phyloP scores from a whole-genome alignment of 306 rosid species.

The Vachellia collinsii region DNA sequence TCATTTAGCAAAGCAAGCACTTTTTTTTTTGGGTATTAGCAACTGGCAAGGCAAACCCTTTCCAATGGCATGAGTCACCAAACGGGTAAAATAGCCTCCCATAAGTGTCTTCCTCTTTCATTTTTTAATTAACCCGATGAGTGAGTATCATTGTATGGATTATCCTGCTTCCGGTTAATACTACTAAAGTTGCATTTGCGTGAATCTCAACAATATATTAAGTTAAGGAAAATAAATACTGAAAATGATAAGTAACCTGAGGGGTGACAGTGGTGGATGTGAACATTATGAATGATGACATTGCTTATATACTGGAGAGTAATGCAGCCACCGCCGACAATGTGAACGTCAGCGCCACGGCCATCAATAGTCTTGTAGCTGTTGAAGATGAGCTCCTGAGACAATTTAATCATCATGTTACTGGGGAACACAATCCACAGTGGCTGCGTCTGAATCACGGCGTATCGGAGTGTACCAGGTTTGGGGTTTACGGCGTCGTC shows the following conservation, averaged over 20 bases:
- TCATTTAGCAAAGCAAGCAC: not conserved
- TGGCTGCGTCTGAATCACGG: constrained; percentile 76
- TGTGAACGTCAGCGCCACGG: constrained; percentile 92
- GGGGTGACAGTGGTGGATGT: constrained; percentile 82
- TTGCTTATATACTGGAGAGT: constrained; percentile 90
- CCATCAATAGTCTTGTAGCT: constrained; percentile 93
- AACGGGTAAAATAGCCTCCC: not conserved
- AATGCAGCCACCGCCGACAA: constrained; percentile 95
- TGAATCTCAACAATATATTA: not conserved
- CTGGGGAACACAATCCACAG: constrained; percentile 91
- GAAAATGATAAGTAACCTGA: constrained; percentile 58
- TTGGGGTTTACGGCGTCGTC: constrained; percentile 81
- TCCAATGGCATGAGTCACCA: not conserved
- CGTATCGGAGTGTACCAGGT: constrained; percentile 81
- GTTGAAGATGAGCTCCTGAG: constrained; percentile 87
- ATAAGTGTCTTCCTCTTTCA: not conserved
- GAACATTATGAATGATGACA: constrained; percentile 88
- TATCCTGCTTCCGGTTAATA: not conserved
- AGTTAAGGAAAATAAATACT: not conserved
- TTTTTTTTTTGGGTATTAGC: not conserved
- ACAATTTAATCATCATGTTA: constrained; percentile 85
- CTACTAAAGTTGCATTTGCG: not conserved
- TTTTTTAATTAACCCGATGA: not conserved
- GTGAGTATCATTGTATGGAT: not conserved
- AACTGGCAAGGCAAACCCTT: not conserved